Evolutionary conservation across 2,329 filamentous ascomycete genomes (phyloP), one percentile per base, ranked within the genome.

Genomic region (Mycosphaerelloides madeirae): DNA sequence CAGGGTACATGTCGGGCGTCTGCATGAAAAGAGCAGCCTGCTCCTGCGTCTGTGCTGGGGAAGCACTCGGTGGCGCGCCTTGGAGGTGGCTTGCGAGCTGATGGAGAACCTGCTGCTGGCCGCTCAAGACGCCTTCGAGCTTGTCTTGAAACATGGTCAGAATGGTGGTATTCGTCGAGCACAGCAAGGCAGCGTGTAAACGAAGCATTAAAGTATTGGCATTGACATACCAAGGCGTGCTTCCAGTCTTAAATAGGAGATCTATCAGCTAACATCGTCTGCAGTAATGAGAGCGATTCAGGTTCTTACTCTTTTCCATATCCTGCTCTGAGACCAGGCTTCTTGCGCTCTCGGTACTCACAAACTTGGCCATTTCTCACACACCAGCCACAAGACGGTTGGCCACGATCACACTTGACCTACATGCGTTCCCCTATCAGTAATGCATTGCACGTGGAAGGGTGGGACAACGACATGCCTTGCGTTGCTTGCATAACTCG

Each of bases 401-500:
- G 83, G 4, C 81, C 82, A 29, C 86, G 79, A 66, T 90, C 85
- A 65, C 84, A 86, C 75, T 85, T 85, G 14, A 63, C 60, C 58
- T 65, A 41, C 31, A 13, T 12, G 20, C n/a, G 37, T 51, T 38
- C 45, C 38, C 29, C 34, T 31, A 15, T 31, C 36, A 29, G 19
- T 38, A 25, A 13, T 37, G 19, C 16, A 14, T 15, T 9, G 16
- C 6, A 39, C 16, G n/a, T 38, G 9, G 22, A 31, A 31, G 31
- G 28, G 12, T 18, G 13, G 36, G 25, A 19, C 25, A 29, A n/a
- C 33, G 19, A 52, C 48, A 68, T 41, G 87, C 85, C 74, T 90
- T 91, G 70, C 86, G 74, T 65, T 85, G 81, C 67, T 90, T 89
- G 71, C 85, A 88, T 40, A 85, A 75, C 68, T 90, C 86, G 61